These are phyloP conservation scores for Nemania bipapillata DNA, from an alignment of 2,329 filamentous ascomycete species.

Conservation along the genomic window DNA sequence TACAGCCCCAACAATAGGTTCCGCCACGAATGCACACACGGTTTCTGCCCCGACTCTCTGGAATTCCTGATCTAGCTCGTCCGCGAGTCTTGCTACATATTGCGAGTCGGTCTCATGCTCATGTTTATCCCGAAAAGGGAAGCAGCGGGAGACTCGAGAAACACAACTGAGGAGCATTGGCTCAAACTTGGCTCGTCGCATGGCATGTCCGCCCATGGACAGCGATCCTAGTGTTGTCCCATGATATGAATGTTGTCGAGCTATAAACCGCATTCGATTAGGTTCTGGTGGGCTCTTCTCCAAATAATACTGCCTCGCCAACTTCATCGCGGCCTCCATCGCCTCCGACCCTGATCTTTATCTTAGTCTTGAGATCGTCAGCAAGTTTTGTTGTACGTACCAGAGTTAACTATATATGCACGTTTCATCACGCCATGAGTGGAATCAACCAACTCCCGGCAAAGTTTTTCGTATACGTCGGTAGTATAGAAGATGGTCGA, in stretches of 20 bases:
- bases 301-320: slow-evolving; percentile 69
- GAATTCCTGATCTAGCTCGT: slow-evolving; percentile 76
- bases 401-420: slow-evolving; percentile 53
- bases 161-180: slow-evolving; percentile 68
- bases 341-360: slow-evolving; percentile 66
- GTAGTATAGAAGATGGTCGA: slow-evolving; percentile 52
- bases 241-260: slow-evolving; percentile 75
- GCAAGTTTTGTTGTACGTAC: slow-evolving; percentile 45
- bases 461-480: slow-evolving; percentile 42
- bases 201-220: slow-evolving; percentile 70
- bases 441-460: slow-evolving; percentile 47
- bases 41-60: slow-evolving; percentile 69
- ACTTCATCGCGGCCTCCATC: slow-evolving; percentile 70
- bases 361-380: slow-evolving; percentile 4
- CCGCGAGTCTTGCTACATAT: slow-evolving; percentile 70
- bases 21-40: slow-evolving; percentile 77
- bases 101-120: slow-evolving; percentile 64
- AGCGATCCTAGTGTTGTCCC: slow-evolving; percentile 76
- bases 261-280: slow-evolving; percentile 72
- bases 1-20: slow-evolving; percentile 78
- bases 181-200: slow-evolving; percentile 70
- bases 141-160: slow-evolving; percentile 73
- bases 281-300: slow-evolving; percentile 65
- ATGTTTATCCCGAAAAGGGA: slow-evolving; percentile 68
- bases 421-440: slow-evolving; percentile 52